A percentile compares a stretch with the other conserved stretches of the same genome.
Conservation (phyloP, 1,284 basidiomycete genomes). For the Cutaneotrichosporon spelunceum region DNA sequence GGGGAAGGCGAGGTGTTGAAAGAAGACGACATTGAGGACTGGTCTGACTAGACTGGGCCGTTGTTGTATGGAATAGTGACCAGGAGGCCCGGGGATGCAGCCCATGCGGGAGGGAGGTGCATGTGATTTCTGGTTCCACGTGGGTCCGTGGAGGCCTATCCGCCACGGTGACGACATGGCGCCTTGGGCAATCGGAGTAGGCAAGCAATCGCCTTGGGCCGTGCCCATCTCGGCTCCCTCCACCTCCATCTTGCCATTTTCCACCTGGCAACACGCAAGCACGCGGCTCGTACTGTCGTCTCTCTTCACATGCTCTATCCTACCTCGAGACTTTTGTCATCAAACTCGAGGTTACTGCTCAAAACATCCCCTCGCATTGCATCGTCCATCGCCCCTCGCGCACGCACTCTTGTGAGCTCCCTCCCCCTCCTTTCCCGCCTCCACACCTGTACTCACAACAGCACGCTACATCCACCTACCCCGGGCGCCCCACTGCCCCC, state of each 20-base stretch:
- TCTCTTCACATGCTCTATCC: slow-evolving; percentile 12
- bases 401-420: slow-evolving; percentile 3
- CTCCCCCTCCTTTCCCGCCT: background rate
- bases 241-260: too few relatives aligned
- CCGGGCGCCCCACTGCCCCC: background rate
- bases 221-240: too few relatives aligned
- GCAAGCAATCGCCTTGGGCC: too few relatives aligned
- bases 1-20: slow-evolving; percentile 11
- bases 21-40: slow-evolving; percentile 26
- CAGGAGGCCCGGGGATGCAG: too few relatives aligned
- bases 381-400: slow-evolving; percentile 1
- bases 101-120: background rate
- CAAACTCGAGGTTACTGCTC: slow-evolving; percentile 1
- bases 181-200: too few relatives aligned
- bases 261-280: too few relatives aligned
- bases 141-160: too few relatives aligned
- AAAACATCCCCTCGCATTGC: background rate
- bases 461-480: background rate
- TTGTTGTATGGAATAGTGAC: background rate
- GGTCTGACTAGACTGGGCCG: slow-evolving; percentile 1
- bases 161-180: too few relatives aligned
- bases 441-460: background rate
- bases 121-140: background rate
- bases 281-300: background rate
- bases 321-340: slow-evolving; percentile 12